Conservation (phyloP, 495 filamentous ascomycete species). For the Hypoxylon intermedium region DNA sequence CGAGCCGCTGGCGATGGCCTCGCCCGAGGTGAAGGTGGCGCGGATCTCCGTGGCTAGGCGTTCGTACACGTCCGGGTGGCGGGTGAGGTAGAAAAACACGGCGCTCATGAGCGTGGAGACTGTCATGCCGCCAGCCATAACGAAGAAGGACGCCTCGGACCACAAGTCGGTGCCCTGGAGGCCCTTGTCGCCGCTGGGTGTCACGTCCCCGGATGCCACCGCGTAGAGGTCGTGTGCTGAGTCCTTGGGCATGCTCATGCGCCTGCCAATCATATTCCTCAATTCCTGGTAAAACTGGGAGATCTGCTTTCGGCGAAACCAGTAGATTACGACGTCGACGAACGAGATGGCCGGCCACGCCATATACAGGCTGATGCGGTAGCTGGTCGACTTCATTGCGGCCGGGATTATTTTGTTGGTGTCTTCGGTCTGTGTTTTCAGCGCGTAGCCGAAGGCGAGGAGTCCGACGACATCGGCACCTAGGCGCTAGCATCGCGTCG, state of each 20-base stretch:
- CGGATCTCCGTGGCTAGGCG: no score
- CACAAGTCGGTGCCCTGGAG: constrained; percentile 4
- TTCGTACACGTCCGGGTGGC: neutral
- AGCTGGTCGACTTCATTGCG: no score
- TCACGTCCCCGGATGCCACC: neutral
- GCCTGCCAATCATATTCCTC: no score
- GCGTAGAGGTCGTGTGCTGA: neutral
- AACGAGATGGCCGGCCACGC: neutral
- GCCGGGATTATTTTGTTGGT: constrained; percentile 2
- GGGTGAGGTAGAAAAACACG: constrained; percentile 10
- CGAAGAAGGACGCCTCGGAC: constrained; percentile 11
- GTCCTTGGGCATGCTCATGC: neutral
- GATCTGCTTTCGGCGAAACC: neutral
- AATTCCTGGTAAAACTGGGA: neutral
- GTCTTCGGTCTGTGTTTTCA: neutral
- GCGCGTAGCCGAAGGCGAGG: constrained; percentile 9
- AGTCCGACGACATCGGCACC: constrained; percentile 6
- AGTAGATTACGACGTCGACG: neutral
- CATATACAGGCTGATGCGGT: neutral
- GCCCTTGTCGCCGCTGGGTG: neutral
- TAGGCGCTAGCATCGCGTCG: no score
- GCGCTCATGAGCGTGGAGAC: constrained; percentile 7
- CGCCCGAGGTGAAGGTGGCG: no score
- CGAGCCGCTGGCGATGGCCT: no score
- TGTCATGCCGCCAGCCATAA: constrained; percentile 11